Evolutionary conservation across 2,329 filamentous ascomycete genomes (phyloP), one percentile per base, ranked within the genome.

Genomic region (Huntiella moniliformis): DNA sequence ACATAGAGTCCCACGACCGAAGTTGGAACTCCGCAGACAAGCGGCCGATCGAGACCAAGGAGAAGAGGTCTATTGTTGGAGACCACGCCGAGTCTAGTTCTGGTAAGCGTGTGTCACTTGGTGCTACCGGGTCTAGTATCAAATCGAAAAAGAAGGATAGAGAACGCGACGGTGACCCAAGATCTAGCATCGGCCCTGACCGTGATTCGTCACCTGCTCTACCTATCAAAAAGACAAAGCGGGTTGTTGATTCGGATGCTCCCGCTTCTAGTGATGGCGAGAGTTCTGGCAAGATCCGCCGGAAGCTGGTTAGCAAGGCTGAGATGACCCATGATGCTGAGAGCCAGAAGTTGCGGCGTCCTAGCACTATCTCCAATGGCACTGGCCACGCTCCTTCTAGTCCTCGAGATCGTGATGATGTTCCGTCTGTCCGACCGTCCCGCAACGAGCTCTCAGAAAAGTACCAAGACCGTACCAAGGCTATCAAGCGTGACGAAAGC

Each of bases 221-320:
- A 2, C 61, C 62, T 31, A 77, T 73, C 51, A 61, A 65, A 8
- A 77, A 73, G 54, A 54, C 65, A 4, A 74, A 68, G 52, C 67
- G 68, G 40, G 57, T 64, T 1, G 40, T 46, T 5, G 74, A 79
- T 44, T 65, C 70, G 0, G 75, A 79, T 41, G 63, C 67, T 11
- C 64, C 61, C 2, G 60, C 64, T 5, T 73, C 70, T 0, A 76
- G 73, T 32, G 71, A 71, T 54, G 74, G 67, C 2, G 73, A 76
- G 55, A 58, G 68, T 6, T 74, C 74, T 2, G 63, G 74, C 16
- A 79, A 78, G 54, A 74, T 74, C 2, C 63, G 75, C 17, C 65
- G 73, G 35, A 80, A 78, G 54, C 64, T 80, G 8, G 66, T 79
- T 15, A 79, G 75, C 1, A 75, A 75, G 33, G 70, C 68, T 44